Percentiles rank a stretch among this genome's conserved stretches.
Conservation (phyloP, 2,329 filamentous ascomycete genomes). For the Endocalyx cinctus region DNA sequence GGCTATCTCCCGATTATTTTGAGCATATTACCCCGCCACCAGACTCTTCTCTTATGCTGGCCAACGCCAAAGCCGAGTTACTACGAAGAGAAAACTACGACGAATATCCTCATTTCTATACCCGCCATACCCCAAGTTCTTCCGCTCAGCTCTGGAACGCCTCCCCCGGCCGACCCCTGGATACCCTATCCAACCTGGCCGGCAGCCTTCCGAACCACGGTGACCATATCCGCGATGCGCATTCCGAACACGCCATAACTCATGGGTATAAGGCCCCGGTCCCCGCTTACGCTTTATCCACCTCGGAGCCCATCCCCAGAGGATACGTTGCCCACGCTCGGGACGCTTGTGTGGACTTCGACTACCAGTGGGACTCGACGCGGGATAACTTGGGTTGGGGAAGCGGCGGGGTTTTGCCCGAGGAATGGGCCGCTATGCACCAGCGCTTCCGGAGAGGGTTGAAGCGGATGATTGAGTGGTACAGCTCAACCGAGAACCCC, state of each 20-base stretch:
- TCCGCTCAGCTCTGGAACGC: slow-evolving; percentile 36
- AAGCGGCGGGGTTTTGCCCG: slow-evolving; percentile 78
- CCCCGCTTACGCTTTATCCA: slow-evolving; percentile 78
- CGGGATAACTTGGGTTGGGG: slow-evolving; percentile 75
- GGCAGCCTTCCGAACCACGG: slow-evolving; percentile 12
- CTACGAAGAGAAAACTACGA: slow-evolving; percentile 69
- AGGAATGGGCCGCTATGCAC: slow-evolving; percentile 97
- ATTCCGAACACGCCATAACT: slow-evolving; percentile 8
- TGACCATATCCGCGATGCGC: slow-evolving; percentile 5
- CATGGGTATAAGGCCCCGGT: slow-evolving; percentile 67
- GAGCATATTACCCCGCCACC: slow-evolving; percentile 88
- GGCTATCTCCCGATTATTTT: slow-evolving; percentile 91
- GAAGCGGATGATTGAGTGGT: slow-evolving; percentile 79
- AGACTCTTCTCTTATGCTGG: slow-evolving; percentile 79
- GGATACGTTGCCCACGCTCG: slow-evolving; percentile 89
- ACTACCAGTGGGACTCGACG: slow-evolving; percentile 96
- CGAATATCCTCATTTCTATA: slow-evolving; percentile 37
- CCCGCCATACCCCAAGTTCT: slow-evolving; percentile 20
- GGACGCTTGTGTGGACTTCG: slow-evolving; percentile 79
- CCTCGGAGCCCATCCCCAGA: slow-evolving; percentile 73
- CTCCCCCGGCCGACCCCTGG: slow-evolving; percentile 19
- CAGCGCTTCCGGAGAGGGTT: slow-evolving; percentile 78
- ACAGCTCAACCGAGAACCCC: slow-evolving; percentile 52
- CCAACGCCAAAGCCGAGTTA: slow-evolving; percentile 81
- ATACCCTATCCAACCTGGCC: slow-evolving; percentile 16